Evolutionary conservation across 441 rosid species (phyloP), one percentile per base, ranked within the genome.

Genomic region (Aquilaria agallochum): DNA sequence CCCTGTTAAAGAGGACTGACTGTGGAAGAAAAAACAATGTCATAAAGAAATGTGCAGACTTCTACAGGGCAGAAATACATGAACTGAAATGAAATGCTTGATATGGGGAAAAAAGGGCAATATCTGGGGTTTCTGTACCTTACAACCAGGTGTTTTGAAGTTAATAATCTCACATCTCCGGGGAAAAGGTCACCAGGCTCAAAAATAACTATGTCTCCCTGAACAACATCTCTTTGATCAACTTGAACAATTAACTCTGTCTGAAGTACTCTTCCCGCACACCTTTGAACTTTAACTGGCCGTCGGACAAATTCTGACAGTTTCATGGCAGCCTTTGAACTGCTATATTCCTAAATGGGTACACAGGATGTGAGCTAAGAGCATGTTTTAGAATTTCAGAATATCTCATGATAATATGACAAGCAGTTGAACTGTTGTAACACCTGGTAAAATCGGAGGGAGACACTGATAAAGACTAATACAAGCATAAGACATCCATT

Each of bases 321-420:
- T 67, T 84, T 78, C 90, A 84, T 87, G 61, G 94, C 90, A 36
- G 90, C 94, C 74, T 84, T 87, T 63, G 94, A 87, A 66, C 94
- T 83, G 77, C 75, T 70, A 63, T 72, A 72, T 74, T 87, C 94
- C 90, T 87, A 76, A 64, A 69, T 59, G 27, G 7, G 53, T 20
- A 56, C 30, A 60, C 51, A 30, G 40, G 54, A 60, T 48, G 52
- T 33, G 13, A 13, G 10, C 33, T 31, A 59, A 56, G 50, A 20
- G 20, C 40, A 32, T 6, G 8, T 54, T 62, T 68, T 32, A 45
- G 62, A 51, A 34, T 0, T 34, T 49, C 40, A 13, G 62, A 61
- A 58, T 48, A 12, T 2, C 32, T 33, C n/a, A 42, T 54, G 48
- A 14, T 3, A 11, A 46, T 40, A 51, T 45, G 13, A 59, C 14